Conservation (phyloP, 169 alveolate species). For the Cryptosporidium canis region DNA sequence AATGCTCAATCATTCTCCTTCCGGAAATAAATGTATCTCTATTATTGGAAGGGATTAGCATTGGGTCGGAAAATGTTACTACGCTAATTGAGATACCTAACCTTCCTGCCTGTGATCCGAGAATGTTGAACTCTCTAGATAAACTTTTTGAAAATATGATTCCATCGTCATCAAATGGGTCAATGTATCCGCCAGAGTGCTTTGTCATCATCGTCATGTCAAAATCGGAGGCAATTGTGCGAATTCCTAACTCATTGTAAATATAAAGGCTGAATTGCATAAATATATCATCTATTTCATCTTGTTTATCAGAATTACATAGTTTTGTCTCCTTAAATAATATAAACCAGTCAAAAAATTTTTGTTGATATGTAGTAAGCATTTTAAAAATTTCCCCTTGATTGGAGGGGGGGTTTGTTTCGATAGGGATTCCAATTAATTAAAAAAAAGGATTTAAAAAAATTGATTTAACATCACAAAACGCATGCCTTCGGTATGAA, state of each 20-base stretch:
- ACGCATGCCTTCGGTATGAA: neutral
- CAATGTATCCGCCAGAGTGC: slow-evolving; percentile 64
- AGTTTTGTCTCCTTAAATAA: neutral
- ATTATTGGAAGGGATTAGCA: slow-evolving; percentile 16
- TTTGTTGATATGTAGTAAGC: slow-evolving; percentile 8
- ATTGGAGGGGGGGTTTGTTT: neutral
- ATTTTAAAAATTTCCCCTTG: neutral
- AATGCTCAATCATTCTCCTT: slow-evolving; percentile 21
- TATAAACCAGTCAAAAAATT: slow-evolving; percentile 55
- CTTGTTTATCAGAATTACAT: neutral
- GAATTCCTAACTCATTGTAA: slow-evolving; percentile 14
- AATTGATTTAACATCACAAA: neutral
- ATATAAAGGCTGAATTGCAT: neutral
- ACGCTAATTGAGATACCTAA: slow-evolving; percentile 27
- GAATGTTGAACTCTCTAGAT: slow-evolving; percentile 37
- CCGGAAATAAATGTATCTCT: slow-evolving; percentile 45
- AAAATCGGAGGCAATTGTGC: slow-evolving; percentile 65
- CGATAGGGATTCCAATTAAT: neutral
- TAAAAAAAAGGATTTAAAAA: neutral
- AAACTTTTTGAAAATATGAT: slow-evolving; percentile 17
- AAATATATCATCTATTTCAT: neutral
- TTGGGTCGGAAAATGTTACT: slow-evolving; percentile 61
- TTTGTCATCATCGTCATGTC: slow-evolving; percentile 63
- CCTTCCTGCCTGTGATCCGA: slow-evolving; percentile 14
- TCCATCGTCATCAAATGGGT: slow-evolving; percentile 30